A percentile compares a stretch with the other conserved stretches of the same genome.
These are phyloP conservation scores for Coleophoma crateriformis DNA, from an alignment of 2,329 filamentous ascomycete genomes.

Conservation along the genomic window DNA sequence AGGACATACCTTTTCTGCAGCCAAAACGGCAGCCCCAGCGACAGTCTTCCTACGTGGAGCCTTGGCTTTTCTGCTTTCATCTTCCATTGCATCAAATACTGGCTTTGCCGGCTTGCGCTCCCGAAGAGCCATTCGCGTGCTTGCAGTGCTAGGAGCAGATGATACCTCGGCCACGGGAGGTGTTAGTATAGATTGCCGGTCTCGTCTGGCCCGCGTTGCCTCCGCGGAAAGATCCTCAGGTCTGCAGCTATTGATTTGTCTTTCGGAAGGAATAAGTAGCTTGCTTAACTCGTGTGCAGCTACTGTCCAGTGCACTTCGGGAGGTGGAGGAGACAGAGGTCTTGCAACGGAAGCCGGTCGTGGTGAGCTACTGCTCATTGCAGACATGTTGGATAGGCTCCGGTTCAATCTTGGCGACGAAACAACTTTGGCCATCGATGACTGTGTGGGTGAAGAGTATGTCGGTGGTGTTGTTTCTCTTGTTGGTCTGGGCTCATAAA, in stretches of 20 bases:
- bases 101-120: constrained; percentile 58
- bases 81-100: constrained; percentile 44
- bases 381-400: constrained; percentile 50
- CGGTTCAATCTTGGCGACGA: constrained; percentile 61
- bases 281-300: constrained; percentile 81
- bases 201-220: constrained; percentile 55
- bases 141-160: constrained; percentile 25
- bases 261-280: constrained; percentile 69
- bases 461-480: constrained; percentile 57
- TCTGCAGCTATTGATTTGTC: constrained; percentile 70
- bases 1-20: constrained; percentile 34
- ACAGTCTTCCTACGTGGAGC: constrained; percentile 56
- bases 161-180: constrained; percentile 26
- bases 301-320: constrained; percentile 79
- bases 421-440: constrained; percentile 76
- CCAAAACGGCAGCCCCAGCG: constrained; percentile 42
- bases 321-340: constrained; percentile 61
- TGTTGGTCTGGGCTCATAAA: constrained; percentile 44
- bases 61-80: constrained; percentile 33
- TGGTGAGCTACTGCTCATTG: constrained; percentile 30
- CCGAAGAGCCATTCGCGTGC: constrained; percentile 66
- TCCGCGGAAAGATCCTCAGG: constrained; percentile 74
- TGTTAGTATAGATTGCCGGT: constrained; percentile 53
- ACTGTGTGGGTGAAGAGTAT: constrained; percentile 82
- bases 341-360: constrained; percentile 34